Conservation (phyloP, 2,329 filamentous ascomycete genomes). For the Curvularia hawaiiensis region DNA sequence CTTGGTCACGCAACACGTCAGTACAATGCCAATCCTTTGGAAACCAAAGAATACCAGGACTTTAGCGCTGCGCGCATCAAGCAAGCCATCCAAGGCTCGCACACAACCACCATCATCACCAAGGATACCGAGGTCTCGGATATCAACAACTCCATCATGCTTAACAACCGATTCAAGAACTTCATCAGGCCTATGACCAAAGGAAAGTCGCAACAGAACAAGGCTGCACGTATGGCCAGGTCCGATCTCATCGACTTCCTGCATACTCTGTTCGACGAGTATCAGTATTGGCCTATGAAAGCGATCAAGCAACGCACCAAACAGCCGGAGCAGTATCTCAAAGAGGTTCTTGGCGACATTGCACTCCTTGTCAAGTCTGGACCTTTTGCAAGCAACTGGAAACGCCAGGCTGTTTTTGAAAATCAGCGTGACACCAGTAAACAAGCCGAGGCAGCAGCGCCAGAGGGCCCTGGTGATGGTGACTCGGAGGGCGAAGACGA, state of each 20-base stretch:
- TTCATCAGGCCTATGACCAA: conserved; percentile 37
- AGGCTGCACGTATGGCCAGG: conserved; percentile 87
- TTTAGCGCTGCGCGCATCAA: conserved; percentile 49
- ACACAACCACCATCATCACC: conserved; percentile 39
- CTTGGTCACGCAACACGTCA: conserved; percentile 65
- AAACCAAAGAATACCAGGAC: conserved; percentile 50
- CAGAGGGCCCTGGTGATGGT: conserved; percentile 57
- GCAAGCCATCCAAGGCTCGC: conserved; percentile 52
- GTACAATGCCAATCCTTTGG: conserved; percentile 57
- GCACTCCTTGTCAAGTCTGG: conserved; percentile 83
- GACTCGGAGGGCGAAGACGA: conserved; percentile 72
- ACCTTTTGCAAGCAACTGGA: conserved; percentile 84
- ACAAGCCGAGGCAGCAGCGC: conserved; percentile 32
- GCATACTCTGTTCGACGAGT: conserved; percentile 81
- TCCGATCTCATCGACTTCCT: conserved; percentile 87
- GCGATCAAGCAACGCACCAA: conserved; percentile 75
- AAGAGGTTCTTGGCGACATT: conserved; percentile 81
- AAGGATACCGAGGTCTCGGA: conserved; percentile 33
- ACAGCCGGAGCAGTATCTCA: conserved; percentile 93
- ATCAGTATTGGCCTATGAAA: conserved; percentile 94
- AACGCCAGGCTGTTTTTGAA: conserved; percentile 71
- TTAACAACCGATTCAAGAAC: conserved; percentile 40
- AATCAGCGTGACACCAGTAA: conserved; percentile 50
- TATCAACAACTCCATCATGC: conserved; percentile 32
- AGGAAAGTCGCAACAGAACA: conserved; percentile 58